phyloP scores from a whole-genome alignment of 331 rosid species.

The Prunus yedoensis region DNA sequence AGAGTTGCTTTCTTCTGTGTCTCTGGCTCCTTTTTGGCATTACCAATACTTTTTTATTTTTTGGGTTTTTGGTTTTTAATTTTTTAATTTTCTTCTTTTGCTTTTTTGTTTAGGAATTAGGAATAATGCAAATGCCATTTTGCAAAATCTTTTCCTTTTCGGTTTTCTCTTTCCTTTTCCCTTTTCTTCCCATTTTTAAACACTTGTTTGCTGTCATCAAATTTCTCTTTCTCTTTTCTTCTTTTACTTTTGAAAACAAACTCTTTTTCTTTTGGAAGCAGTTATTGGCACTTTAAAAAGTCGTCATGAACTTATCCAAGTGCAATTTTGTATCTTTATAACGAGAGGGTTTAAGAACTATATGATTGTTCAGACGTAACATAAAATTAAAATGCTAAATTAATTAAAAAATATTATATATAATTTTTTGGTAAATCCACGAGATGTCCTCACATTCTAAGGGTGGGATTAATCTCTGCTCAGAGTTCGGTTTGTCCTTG shows the following conservation, averaged over 20 bases:
- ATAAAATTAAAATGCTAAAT: too few relatives aligned
- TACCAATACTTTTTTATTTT: background rate
- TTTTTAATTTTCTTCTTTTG: too few relatives aligned
- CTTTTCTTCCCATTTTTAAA: background rate
- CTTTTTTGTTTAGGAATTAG: background rate
- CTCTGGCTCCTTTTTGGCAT: background rate
- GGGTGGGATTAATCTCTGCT: too few relatives aligned
- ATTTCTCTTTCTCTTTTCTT: background rate
- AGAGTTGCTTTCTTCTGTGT: background rate
- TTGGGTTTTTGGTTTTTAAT: background rate
- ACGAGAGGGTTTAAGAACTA: too few relatives aligned
- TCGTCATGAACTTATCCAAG: too few relatives aligned
- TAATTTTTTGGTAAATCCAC: too few relatives aligned
- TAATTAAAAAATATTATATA: too few relatives aligned
- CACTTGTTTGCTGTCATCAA: background rate
- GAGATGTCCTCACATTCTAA: too few relatives aligned
- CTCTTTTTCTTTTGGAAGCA: background rate
- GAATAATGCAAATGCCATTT: slow-evolving; percentile 2
- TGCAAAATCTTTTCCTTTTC: background rate
- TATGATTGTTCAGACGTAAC: too few relatives aligned
- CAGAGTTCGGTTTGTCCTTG: accelerated
- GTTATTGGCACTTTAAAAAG: too few relatives aligned
- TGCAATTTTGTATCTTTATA: too few relatives aligned
- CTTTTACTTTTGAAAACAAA: background rate
- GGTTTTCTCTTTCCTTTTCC: background rate